Conservation (phyloP, 1,284 basidiomycete species). For the Butyriboletus appendiculatus region DNA sequence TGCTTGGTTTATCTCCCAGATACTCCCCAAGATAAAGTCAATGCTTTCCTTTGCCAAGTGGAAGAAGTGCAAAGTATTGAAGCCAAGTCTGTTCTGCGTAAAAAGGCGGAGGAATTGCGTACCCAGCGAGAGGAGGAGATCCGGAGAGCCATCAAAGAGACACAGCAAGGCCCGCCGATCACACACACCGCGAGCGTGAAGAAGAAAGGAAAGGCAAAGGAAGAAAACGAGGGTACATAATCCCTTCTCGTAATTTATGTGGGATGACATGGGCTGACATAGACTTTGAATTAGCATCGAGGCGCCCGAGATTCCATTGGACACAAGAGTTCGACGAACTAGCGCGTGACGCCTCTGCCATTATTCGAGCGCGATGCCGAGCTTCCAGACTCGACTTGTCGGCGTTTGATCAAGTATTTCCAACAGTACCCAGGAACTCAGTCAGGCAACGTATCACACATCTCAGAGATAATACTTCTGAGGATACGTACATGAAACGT, state of each 20-base stretch:
- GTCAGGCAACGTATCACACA: constrained; percentile 65
- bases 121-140: constrained; percentile 46
- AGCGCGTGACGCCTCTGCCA: constrained; percentile 78
- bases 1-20: constrained; percentile 64
- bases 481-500: constrained; percentile 73
- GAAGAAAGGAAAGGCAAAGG: constrained; percentile 43
- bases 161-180: constrained; percentile 53
- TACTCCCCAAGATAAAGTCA: constrained; percentile 49
- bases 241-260: neutral
- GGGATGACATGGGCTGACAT: constrained; percentile 11
- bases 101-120: constrained; percentile 58
- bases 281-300: constrained; percentile 25
- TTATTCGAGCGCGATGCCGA: constrained; percentile 79
- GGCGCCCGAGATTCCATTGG: constrained; percentile 79
- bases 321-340: constrained; percentile 85
- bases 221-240: constrained; percentile 32
- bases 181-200: constrained; percentile 24
- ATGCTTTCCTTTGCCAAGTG: constrained; percentile 49
- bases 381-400: constrained; percentile 64
- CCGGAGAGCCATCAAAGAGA: too few species aligned
- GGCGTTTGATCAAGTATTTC: constrained; percentile 79
- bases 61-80: constrained; percentile 43
- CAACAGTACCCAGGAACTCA: constrained; percentile 64
- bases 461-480: constrained; percentile 63
- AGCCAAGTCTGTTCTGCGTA: constrained; percentile 51